These are phyloP conservation scores for Salix exigua DNA, from an alignment of 345 rosid species.

Conservation along the genomic window DNA sequence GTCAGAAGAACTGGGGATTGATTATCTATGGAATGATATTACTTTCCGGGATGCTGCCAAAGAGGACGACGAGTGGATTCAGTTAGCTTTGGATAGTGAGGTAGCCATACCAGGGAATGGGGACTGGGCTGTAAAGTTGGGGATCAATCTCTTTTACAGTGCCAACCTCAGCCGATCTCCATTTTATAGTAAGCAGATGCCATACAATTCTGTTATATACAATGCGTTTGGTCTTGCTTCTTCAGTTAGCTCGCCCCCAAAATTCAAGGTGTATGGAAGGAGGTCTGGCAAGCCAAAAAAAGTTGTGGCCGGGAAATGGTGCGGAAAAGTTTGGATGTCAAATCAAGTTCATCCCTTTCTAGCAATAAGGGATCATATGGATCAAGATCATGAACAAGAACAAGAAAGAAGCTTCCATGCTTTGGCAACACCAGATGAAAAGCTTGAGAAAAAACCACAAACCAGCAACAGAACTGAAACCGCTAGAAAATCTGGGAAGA, in stretches of 20 bases:
- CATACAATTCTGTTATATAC: slow-evolving; percentile 80
- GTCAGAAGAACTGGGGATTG: slow-evolving; percentile 70
- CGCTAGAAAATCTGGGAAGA: slow-evolving; percentile 51
- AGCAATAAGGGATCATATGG: slow-evolving; percentile 47
- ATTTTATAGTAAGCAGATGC: slow-evolving; percentile 95
- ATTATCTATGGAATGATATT: slow-evolving; percentile 52
- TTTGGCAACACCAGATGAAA: slow-evolving; percentile 39
- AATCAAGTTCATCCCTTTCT: slow-evolving; percentile 88
- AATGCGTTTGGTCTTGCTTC: slow-evolving; percentile 76
- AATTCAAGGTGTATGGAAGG: slow-evolving; percentile 43
- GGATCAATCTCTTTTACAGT: slow-evolving; percentile 83
- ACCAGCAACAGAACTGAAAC: slow-evolving; percentile 31
- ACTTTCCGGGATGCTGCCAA: slow-evolving; percentile 52
- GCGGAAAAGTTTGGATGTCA: slow-evolving; percentile 98
- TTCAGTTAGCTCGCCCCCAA: slow-evolving; percentile 44
- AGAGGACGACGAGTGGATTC: slow-evolving; percentile 71
- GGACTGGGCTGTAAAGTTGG: slow-evolving; percentile 93
- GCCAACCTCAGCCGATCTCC: slow-evolving; percentile 75
- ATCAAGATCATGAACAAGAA: slow-evolving; percentile 40
- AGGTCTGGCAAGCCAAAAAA: slow-evolving; percentile 59
- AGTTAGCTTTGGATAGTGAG: slow-evolving; percentile 64
- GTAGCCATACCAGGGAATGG: slow-evolving; percentile 77
- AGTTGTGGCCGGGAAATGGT: slow-evolving; percentile 92
- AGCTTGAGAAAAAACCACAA: slow-evolving; percentile 40
- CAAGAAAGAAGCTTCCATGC: slow-evolving; percentile 39